Evolutionary conservation across 768 basidiomycete species (phyloP), one percentile per base, ranked within the genome.

Genomic region (Rhizopogon salebrosus): DNA sequence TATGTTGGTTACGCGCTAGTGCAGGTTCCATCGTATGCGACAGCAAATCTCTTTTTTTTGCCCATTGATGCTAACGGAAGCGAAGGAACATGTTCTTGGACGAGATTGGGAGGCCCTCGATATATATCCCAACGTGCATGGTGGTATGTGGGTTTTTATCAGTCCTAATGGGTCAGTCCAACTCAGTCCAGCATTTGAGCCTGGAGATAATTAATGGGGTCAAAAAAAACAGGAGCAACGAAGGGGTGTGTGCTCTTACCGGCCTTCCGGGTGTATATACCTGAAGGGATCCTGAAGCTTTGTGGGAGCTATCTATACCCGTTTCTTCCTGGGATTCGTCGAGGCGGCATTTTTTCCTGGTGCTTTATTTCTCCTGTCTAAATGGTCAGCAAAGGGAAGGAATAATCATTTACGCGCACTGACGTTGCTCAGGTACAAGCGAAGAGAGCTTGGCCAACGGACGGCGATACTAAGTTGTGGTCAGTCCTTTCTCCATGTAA

Each of bases 1-100:
- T 87, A 85, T 57, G 73, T 85, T 29, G 86, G 85, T 14, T 89
- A 89, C 62, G 85, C 85, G n/a, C n/a, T n/a, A n/a, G n/a, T n/a
- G n/a, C n/a, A n/a, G n/a, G n/a, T n/a, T n/a, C n/a, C n/a, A n/a
- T n/a, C n/a, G n/a, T n/a, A n/a, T n/a, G n/a, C n/a, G n/a, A n/a
- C n/a, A n/a, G n/a, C n/a, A n/a, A n/a, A n/a, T n/a, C n/a, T n/a
- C n/a, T n/a, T n/a, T n/a, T 18, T 39, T n/a, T n/a, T n/a, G n/a
- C n/a, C n/a, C n/a, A n/a, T n/a, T n/a, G n/a, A n/a, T n/a, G n/a
- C n/a, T n/a, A n/a, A n/a, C n/a, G n/a, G n/a, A n/a, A n/a, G n/a
- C n/a, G n/a, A n/a, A n/a, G n/a, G n/a, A n/a, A n/a, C n/a, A n/a
- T n/a, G n/a, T n/a, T n/a, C n/a, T n/a, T n/a, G n/a, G n/a, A n/a